Percentiles rank a stretch among this genome's conserved stretches.
These are phyloP conservation scores for Fusarium sp. DNA, from an alignment of 2,329 filamentous ascomycete species.

Conservation along the genomic window DNA sequence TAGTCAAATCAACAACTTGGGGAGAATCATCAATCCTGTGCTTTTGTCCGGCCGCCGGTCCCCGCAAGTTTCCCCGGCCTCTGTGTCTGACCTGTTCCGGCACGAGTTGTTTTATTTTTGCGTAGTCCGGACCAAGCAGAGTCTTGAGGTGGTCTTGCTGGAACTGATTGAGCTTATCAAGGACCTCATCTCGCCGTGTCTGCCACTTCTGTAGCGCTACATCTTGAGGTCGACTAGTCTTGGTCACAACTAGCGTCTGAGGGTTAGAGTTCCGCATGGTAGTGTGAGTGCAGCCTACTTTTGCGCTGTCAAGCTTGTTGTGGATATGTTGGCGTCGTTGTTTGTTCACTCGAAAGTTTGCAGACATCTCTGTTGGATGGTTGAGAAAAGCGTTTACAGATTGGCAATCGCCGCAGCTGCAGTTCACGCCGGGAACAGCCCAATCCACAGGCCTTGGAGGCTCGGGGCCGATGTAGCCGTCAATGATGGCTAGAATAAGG, in stretches of 20 bases:
- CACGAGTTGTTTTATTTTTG: slow-evolving; percentile 2
- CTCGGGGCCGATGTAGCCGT: slow-evolving; percentile 40
- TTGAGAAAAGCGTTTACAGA: slow-evolving; percentile 49
- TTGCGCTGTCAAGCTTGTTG: slow-evolving; percentile 13
- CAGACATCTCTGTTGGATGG: not conserved
- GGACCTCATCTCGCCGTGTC: not conserved
- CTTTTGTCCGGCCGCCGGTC: slow-evolving; percentile 13
- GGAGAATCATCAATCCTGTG: not conserved
- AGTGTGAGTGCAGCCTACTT: slow-evolving; percentile 42
- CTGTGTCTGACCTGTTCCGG: not conserved
- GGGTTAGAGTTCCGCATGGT: slow-evolving; percentile 27
- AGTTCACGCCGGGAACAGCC: slow-evolving; percentile 13
- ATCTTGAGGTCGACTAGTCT: slow-evolving; percentile 23
- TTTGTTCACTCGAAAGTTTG: slow-evolving; percentile 34
- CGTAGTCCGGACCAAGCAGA: slow-evolving; percentile 15
- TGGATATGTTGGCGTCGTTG: slow-evolving; percentile 44
- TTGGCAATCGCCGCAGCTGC: slow-evolving; percentile 47
- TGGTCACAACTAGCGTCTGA: slow-evolving; percentile 47
- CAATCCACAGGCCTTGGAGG: slow-evolving; percentile 9
- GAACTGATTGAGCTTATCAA: slow-evolving; percentile 1
- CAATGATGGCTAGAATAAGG: slow-evolving; percentile 43
- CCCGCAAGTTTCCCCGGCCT: not conserved
- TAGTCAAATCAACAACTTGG: slow-evolving; percentile 26
- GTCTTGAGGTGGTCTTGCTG: slow-evolving; percentile 2
- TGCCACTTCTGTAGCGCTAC: not conserved